Evolutionary conservation across 2,329 filamentous ascomycete species (phyloP).

Genomic region (Alternaria sp.): DNA sequence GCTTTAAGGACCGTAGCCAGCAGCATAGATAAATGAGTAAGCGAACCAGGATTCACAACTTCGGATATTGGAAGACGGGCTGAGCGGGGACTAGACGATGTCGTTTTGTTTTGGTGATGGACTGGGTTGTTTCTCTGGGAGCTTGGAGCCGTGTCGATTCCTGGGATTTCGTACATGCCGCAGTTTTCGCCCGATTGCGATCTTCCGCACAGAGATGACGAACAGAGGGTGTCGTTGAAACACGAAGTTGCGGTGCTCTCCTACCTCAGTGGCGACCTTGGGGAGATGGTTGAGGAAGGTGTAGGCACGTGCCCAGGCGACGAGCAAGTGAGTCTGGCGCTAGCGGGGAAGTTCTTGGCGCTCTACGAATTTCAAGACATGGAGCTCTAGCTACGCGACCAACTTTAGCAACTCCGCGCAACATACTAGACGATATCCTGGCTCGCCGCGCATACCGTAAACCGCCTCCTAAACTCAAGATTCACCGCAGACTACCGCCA

Average conservation of each 20-base stretch:
- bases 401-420: constrained; percentile 5
- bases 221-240: not conserved
- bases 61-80: not conserved
- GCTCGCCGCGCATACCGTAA: not conserved
- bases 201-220: not conserved
- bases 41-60: accelerated
- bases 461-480: not conserved
- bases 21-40: not conserved
- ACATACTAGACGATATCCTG: not conserved
- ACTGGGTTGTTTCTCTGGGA: not conserved
- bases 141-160: not conserved
- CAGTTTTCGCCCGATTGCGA: not conserved
- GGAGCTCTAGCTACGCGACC: constrained; percentile 8
- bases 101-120: not conserved
- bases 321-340: not conserved
- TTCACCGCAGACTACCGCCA: constrained; percentile 31
- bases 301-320: not conserved
- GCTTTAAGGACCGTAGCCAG: not conserved
- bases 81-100: not conserved
- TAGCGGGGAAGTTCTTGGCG: constrained; percentile 12
- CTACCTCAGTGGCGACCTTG: not conserved
- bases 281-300: not conserved
- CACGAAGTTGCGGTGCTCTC: not conserved
- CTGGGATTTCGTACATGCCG: not conserved
- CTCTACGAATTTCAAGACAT: constrained; percentile 9